Evolutionary conservation across 2,329 filamentous ascomycete species (phyloP).

Genomic region (Diaporthe nobilis): DNA sequence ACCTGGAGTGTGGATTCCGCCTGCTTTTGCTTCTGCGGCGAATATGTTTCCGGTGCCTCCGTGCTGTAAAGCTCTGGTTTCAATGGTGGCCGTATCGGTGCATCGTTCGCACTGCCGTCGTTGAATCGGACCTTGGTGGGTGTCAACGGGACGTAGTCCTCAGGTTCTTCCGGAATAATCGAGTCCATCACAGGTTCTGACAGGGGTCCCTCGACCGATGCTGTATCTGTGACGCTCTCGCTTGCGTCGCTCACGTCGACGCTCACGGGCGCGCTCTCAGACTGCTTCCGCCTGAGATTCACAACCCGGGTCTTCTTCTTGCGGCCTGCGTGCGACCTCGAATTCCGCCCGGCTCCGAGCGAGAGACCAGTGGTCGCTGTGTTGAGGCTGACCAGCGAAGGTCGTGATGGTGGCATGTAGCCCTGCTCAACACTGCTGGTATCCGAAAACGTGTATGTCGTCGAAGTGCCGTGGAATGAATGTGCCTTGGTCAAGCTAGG

Average conservation of each 20-base stretch:
- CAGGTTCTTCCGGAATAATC: constrained; percentile 72
- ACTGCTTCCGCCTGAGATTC: constrained; percentile 78
- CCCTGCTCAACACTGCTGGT: constrained; percentile 75
- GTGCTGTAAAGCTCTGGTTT: constrained; percentile 53
- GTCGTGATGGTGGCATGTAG: constrained; percentile 73
- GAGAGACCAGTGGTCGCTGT: constrained; percentile 75
- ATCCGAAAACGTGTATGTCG: constrained; percentile 82
- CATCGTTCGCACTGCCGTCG: constrained; percentile 48
- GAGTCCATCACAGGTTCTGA: constrained; percentile 72
- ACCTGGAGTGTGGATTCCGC: constrained; percentile 23
- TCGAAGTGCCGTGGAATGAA: constrained; percentile 71
- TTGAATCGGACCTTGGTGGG: constrained; percentile 60
- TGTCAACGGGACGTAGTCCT: constrained; percentile 58
- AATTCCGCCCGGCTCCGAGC: constrained; percentile 71
- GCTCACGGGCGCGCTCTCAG: constrained; percentile 60
- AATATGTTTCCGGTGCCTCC: constrained; percentile 31
- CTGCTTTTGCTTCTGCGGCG: constrained; percentile 22
- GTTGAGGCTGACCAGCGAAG: constrained; percentile 74
- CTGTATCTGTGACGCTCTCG: constrained; percentile 63
- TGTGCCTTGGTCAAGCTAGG: constrained; percentile 73
- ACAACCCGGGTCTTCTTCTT: constrained; percentile 90
- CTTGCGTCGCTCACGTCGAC: constrained; percentile 61
- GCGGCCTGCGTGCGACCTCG: constrained; percentile 73
- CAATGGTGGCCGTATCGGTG: constrained; percentile 51
- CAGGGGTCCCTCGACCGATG: constrained; percentile 70